Base-by-base conservation (phyloP, 352 stramenopile genomes). In the Thalassiosira allenii region DNA sequence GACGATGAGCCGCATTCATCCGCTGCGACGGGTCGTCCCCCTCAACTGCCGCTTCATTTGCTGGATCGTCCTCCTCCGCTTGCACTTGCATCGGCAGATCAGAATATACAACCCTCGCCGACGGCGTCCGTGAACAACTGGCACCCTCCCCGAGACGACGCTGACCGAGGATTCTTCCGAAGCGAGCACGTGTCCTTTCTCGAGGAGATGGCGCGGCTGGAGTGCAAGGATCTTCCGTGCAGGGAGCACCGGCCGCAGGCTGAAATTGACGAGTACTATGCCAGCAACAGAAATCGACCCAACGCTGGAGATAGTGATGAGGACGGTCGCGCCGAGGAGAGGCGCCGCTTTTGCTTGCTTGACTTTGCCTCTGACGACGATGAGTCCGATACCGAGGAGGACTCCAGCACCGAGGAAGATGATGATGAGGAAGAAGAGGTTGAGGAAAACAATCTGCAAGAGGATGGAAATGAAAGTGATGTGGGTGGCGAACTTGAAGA, bases 261-360 rank as follows among this genome's bases (percentile, higher is more conserved):
- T 14, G 17, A 47, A 14, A 47, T 47, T 17, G 33, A 47, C 32
- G 44, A 70, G 23, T 40, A 29, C 23, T 27, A 51, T 51, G 23
- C 52, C 52, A 37, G 40, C 11, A 17, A 47, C 40, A 17, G 40
- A 47, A 47, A 14, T 47, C 17, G n/a, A n/a, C 40, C 41, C 57
- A 87, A 80, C 11, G 88, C 83, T 43, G 89, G 90, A 79, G 84
- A 91, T 63, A 86, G 90, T 78, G 86, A 87, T 9, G 87, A 91
- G 34, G 86, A 83, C 30, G 37, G 74, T 32, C 80, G 84, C 74
- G 81, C 88, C 68, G 62, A 71, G 8, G 76, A 89, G 53, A 52
- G 64, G 44, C 59, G 53, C 12, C 43, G 51, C 11, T 78, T 85
- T 70, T 58, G 59, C 11, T 65, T 86, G 23, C 37, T 72, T 29